These are phyloP conservation scores for Pascua sp. DNA, from an alignment of 1,284 basidiomycete species.

Conservation along the genomic window DNA sequence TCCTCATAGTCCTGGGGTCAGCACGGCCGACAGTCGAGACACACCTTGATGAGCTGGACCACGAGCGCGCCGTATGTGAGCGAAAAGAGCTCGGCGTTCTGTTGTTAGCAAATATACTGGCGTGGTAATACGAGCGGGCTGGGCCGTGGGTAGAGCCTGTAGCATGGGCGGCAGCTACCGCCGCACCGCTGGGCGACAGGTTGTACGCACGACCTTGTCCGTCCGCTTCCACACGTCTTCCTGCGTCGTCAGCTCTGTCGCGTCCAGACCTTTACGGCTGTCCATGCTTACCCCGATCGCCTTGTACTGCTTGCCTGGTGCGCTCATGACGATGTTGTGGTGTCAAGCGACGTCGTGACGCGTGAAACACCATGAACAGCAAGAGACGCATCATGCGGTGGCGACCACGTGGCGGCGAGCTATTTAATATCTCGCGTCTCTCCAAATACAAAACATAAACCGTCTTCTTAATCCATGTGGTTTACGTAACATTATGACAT, in stretches of 20 bases:
- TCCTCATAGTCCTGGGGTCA: slow-evolving; percentile 79
- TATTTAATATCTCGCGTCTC: too few relatives aligned
- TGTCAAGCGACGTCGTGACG: background rate
- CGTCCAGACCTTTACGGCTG: background rate
- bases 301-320: slow-evolving; percentile 44
- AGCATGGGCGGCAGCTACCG: too few relatives aligned
- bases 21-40: background rate
- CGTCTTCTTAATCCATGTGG: too few relatives aligned
- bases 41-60: slow-evolving; percentile 85
- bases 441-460: too few relatives aligned
- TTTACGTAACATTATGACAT: too few relatives aligned
- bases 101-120: background rate
- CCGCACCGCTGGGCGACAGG: too few relatives aligned
- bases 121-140: too few relatives aligned
- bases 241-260: slow-evolving; percentile 20
- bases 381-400: too few relatives aligned
- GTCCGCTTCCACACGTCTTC: slow-evolving; percentile 91
- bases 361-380: too few relatives aligned
- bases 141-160: too few relatives aligned
- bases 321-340: slow-evolving; percentile 14
- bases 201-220: slow-evolving; percentile 79
- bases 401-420: too few relatives aligned
- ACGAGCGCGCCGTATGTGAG: slow-evolving; percentile 96
- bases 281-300: slow-evolving; percentile 36
- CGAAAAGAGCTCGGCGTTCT: slow-evolving; percentile 92